Percentiles rank a stretch among this genome's conserved stretches.
phyloP scores from a whole-genome alignment of 1,139 yeast species.

The Hyphopichia wangnamkhiaoensis region DNA sequence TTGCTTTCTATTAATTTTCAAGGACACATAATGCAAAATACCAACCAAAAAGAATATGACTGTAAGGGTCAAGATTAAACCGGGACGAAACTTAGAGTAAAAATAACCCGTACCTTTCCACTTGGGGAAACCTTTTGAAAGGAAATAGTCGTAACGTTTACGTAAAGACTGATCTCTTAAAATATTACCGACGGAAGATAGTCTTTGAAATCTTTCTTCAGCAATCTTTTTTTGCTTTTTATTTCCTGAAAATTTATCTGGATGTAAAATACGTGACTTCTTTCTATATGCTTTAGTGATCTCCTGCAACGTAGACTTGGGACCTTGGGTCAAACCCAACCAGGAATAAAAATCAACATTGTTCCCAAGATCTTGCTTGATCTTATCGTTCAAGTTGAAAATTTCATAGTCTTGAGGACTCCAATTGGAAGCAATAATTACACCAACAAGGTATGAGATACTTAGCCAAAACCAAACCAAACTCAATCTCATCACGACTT shows the following conservation, averaged over 20 bases:
- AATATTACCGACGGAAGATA: slow-evolving; percentile 74
- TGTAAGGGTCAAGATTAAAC: slow-evolving; percentile 51
- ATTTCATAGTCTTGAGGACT: slow-evolving; percentile 74
- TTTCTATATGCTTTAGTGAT: slow-evolving; percentile 76
- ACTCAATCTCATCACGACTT: slow-evolving; percentile 9
- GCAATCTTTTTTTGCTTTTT: slow-evolving; percentile 46
- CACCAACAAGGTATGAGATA: neutral
- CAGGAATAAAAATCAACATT: slow-evolving; percentile 70
- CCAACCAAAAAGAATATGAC: slow-evolving; percentile 53
- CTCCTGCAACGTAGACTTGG: slow-evolving; percentile 58
- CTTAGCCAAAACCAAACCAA: neutral
- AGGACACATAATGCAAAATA: slow-evolving; percentile 58
- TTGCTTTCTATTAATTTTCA: slow-evolving; percentile 58
- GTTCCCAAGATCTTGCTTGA: slow-evolving; percentile 62
- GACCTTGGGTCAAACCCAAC: slow-evolving; percentile 52
- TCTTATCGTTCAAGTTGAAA: slow-evolving; percentile 69
- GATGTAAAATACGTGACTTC: slow-evolving; percentile 72
- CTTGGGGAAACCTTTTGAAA: slow-evolving; percentile 82
- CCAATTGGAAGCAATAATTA: slow-evolving; percentile 32
- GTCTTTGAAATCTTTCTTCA: slow-evolving; percentile 66
- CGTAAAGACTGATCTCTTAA: slow-evolving; percentile 62
- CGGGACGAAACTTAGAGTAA: slow-evolving; percentile 61
- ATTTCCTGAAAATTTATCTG: slow-evolving; percentile 64
- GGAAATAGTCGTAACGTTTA: slow-evolving; percentile 82
- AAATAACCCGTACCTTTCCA: slow-evolving; percentile 61